Evolutionary conservation across 2,329 filamentous ascomycete species (phyloP).

Genomic region (Corniculantispora saksenae): DNA sequence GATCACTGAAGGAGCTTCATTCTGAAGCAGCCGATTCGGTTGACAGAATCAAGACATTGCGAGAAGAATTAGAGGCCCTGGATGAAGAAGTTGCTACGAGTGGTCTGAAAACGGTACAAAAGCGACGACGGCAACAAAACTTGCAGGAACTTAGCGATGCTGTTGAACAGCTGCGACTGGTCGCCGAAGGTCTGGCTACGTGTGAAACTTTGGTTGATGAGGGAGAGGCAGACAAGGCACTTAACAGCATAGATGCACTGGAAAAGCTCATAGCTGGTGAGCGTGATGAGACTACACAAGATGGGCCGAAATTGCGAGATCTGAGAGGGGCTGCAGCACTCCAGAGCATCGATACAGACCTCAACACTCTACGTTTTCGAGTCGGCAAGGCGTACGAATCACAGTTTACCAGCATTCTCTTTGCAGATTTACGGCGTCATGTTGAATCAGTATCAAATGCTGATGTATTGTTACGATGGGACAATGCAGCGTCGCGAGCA

Average conservation of each 20-base stretch:
- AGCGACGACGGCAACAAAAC: constrained; percentile 81
- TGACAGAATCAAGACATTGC: constrained; percentile 75
- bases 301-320: constrained; percentile 57
- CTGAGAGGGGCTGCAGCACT: constrained; percentile 76
- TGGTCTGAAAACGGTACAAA: constrained; percentile 81
- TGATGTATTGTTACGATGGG: constrained; percentile 84
- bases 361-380: constrained; percentile 72
- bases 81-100: constrained; percentile 85
- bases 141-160: constrained; percentile 79
- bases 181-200: constrained; percentile 71
- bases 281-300: constrained; percentile 38
- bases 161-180: constrained; percentile 76
- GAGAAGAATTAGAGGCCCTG: constrained; percentile 76
- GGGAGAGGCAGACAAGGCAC: constrained; percentile 79
- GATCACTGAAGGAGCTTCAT: constrained; percentile 86
- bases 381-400: constrained; percentile 86
- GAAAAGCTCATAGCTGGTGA: constrained; percentile 81
- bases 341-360: constrained; percentile 75
- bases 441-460: constrained; percentile 68
- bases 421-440: constrained; percentile 80
- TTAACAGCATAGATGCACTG: constrained; percentile 74
- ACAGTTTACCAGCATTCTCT: constrained; percentile 74
- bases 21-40: constrained; percentile 92
- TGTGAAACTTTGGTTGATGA: constrained; percentile 82
- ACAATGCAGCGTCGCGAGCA: constrained; percentile 70